Evolutionary conservation across 1,139 yeast species (phyloP), one percentile per base, ranked within the genome.

Genomic region (Protomyces lactucae-debilis): DNA sequence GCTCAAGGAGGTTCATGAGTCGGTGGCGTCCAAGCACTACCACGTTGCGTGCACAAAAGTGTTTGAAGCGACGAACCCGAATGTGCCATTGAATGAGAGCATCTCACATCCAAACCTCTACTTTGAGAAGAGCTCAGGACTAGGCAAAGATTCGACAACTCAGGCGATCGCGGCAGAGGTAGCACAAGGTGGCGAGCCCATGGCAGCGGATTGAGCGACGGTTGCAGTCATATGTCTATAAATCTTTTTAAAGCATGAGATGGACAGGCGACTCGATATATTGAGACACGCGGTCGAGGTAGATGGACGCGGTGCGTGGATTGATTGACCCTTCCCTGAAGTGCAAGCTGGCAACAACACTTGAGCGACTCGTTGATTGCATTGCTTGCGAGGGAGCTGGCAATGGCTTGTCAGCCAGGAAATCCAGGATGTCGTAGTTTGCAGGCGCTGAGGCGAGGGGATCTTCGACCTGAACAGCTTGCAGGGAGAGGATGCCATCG

Each of bases 21-120:
- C 87, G 64, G 86, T 87, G 55, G 79, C 79, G 55, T 82, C 82
- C 64, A 88, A 87, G 69, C 74, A 72, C 55, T 91, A 83, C 74
- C 91, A 95, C 39, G 80, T 85, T 48, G 98, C 98, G 0, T 92
- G 97, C 73, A 88, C 97, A 0, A 82, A 88, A 71, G 97, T 90
- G 2, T 89, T 89, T 75, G 98, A 92, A 72, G 76, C 84, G 52
- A 82, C 90, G n/a, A 91, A 88, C 72, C 82, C 80, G 18, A 65
- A 61, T 14, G 72, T 68, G 32, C 55, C 56, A 55, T 68, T 72
- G 56, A 76, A 75, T 16, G 79, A 80, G 65, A 80, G 83, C 65
- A 88, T 93, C 65, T 82, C 83, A 36, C 96, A 91, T 76, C 98
- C 99, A 8, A 91, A 91, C 73, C 80, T 87, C 69, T 93, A 91